Percentiles rank a stretch among this genome's conserved stretches.
Evolutionary conservation across 208 protist species (phyloP).

Genomic region (Acanthamoeba castellanii): DNA sequence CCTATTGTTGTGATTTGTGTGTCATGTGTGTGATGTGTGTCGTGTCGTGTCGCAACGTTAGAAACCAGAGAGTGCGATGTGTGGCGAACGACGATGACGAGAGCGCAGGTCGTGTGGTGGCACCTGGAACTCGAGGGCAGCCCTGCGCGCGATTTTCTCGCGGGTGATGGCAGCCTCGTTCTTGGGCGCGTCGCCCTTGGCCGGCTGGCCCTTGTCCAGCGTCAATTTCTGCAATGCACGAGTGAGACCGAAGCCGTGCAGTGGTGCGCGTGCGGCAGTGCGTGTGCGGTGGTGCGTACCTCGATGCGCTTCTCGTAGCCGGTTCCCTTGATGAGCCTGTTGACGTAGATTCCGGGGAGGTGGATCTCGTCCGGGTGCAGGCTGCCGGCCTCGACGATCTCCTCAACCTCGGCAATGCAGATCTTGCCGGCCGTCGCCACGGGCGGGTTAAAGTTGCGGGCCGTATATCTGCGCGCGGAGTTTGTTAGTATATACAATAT

Average conservation of each 20-base stretch:
- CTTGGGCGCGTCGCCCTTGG: constrained; percentile 65
- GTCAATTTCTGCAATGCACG: constrained; percentile 72
- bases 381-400: constrained; percentile 95
- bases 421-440: constrained; percentile 93
- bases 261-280: background rate
- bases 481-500: too few relatives aligned
- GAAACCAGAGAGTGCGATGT: too few relatives aligned
- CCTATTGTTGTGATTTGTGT: constrained; percentile 60
- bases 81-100: background rate
- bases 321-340: constrained; percentile 92
- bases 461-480: constrained; percentile 92
- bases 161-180: constrained; percentile 77
- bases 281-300: background rate
- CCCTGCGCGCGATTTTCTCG: constrained; percentile 94
- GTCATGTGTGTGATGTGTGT: background rate
- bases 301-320: constrained; percentile 88
- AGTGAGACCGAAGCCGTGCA: background rate
- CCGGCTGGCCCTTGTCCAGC: constrained; percentile 72
- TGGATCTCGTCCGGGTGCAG: constrained; percentile 96
- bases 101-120: too few relatives aligned
- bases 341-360: constrained; percentile 95
- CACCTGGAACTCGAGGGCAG: constrained; percentile 94
- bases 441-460: constrained; percentile 96
- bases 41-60: too few relatives aligned
- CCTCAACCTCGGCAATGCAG: constrained; percentile 96